Evolutionary conservation across 345 rosid genomes (phyloP).

Genomic region (Melastoma malabathricum): DNA sequence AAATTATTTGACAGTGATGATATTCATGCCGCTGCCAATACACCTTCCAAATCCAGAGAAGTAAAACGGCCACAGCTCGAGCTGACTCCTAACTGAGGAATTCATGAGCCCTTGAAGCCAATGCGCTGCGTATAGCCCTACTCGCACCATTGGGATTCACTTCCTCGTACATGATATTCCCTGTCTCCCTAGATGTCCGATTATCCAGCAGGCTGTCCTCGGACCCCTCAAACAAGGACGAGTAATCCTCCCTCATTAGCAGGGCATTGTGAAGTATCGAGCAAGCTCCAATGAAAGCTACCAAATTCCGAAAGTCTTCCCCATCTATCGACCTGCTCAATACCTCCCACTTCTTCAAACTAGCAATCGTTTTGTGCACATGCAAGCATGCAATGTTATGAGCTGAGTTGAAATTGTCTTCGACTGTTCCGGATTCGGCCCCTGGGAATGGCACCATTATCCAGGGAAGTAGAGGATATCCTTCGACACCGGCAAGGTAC

Average conservation of each 20-base stretch:
- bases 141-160: conserved; percentile 17
- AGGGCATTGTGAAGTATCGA: conserved; percentile 53
- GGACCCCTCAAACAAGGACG: conserved; percentile 26
- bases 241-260: conserved; percentile 49
- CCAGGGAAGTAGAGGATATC: conserved; percentile 61
- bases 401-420: conserved; percentile 30
- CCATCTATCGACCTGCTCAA: conserved; percentile 31
- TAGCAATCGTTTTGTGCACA: conserved; percentile 24
- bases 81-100: conserved; percentile 1
- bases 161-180: conserved; percentile 7
- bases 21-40: too few species aligned
- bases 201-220: conserved; percentile 16
- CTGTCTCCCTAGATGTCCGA: conserved; percentile 9
- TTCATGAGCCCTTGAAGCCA: conserved; percentile 24
- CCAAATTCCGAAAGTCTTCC: conserved; percentile 34
- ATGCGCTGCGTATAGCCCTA: conserved; percentile 21
- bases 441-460: conserved; percentile 41
- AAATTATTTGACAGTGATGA: too few species aligned
- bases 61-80: too few species aligned
- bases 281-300: conserved; percentile 44
- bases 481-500: conserved; percentile 38
- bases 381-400: conserved; percentile 19
- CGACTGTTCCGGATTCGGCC: conserved; percentile 17
- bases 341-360: conserved; percentile 57
- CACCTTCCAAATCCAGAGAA: too few species aligned